A percentile compares a stretch with the other conserved stretches of the same genome.
These are phyloP conservation scores for Cryphonectria nitschkei DNA, from an alignment of 2,329 filamentous ascomycete genomes.

Conservation along the genomic window DNA sequence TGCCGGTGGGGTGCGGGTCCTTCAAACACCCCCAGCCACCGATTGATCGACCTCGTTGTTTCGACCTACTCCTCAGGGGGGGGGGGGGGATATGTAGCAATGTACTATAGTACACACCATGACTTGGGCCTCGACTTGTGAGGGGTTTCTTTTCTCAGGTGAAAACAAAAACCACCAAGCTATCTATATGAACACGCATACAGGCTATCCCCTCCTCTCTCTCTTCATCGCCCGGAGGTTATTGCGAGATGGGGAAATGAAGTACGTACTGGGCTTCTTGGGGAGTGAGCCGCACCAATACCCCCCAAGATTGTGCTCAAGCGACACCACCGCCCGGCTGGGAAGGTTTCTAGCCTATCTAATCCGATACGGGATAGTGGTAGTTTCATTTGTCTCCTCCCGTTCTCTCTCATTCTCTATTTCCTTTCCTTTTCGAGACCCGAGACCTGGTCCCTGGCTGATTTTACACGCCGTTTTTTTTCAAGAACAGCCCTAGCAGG, in stretches of 20 bases:
- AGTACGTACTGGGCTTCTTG: neutral
- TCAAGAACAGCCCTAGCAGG: neutral
- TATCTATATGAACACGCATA: neutral
- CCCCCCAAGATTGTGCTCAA: neutral
- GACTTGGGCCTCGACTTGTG: too few relatives aligned
- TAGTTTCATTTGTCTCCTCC: too few relatives aligned
- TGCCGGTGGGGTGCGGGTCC: neutral
- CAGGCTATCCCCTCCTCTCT: neutral
- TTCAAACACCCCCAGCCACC: neutral
- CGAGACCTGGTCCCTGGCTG: neutral
- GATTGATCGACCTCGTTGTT: neutral
- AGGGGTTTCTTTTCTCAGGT: neutral
- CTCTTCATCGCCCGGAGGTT: neutral
- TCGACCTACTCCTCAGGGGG: neutral
- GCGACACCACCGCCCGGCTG: too few relatives aligned
- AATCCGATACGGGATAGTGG: neutral
- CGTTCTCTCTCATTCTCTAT: neutral
- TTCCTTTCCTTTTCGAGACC: neutral
- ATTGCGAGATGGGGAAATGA: neutral
- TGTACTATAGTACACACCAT: too few relatives aligned
- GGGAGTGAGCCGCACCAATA: neutral
- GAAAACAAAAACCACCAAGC: neutral
- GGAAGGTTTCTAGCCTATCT: neutral
- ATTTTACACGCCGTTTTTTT: too few relatives aligned
- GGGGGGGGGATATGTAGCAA: too few relatives aligned